Evolutionary conservation across 495 filamentous ascomycete species (phyloP), one percentile per base, ranked within the genome.

Genomic region (Talaromyces ruber): DNA sequence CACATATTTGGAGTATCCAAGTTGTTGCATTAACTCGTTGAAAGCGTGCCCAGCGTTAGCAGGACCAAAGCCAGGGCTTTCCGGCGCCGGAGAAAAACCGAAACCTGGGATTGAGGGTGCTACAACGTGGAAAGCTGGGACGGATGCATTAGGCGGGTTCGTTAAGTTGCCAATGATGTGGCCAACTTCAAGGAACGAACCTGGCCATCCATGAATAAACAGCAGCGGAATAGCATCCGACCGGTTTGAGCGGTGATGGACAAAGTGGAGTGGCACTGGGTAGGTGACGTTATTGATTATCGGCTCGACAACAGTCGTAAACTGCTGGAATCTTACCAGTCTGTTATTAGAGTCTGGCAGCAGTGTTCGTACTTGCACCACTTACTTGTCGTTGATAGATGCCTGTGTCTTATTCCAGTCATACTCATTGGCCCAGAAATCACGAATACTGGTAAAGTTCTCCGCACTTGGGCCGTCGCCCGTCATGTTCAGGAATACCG

Each of bases 191-290:
- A 68, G 37, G 63, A 77, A 76, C 21, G 66, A 68, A 34, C 75
- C 72, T 14, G 75, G 73, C 75, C 73, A 76, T 55, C 73, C 73
- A 62, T 76, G 74, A 7, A 71, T 47, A 43, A 72, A 66, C 30
- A 32, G 30, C 30, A 32, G 30, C 30, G 30, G 30, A 32, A 32
- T 32, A 2, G 30, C 30, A 32, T 32, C 30, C 30, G 30, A 32
- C 6, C 30, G 30, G 30, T 32, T 32, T 32, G 30, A 32, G 11
- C 30, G 30, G 30, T 32, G 30, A 9, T 32, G 30, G 30, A 32
- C 30, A 32, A 32, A 32, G 30, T 32, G 30, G 7, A 32, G 30
- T 32, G 30, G 30, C 4, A 32, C 30, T 32, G 30, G 30, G 11
- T 32, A 32, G 30, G 30, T 32, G 30, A 9, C 30, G 25, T 55